phyloP scores from a whole-genome alignment of 257 asterid species.

The Solanum acaule region DNA sequence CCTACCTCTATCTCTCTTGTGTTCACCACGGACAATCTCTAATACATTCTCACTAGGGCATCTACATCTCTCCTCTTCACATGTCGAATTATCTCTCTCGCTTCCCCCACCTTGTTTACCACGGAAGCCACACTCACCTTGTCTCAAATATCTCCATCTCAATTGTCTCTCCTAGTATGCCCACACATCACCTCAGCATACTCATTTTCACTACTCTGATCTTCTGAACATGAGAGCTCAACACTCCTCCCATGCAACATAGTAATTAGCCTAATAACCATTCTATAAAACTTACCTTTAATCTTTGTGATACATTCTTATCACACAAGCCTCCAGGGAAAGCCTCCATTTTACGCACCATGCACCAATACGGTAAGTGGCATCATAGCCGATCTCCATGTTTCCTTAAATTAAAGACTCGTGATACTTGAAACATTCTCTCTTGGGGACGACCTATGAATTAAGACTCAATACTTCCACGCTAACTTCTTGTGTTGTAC shows the following conservation, averaged over 20 bases:
- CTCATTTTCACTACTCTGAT: not conserved
- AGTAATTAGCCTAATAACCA: not conserved
- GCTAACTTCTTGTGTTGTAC: not conserved
- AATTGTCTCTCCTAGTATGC: not conserved
- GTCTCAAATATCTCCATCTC: not conserved
- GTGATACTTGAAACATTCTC: not conserved
- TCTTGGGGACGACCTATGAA: not conserved
- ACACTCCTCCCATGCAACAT: not conserved
- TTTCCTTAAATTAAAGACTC: not conserved
- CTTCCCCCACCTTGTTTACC: not conserved
- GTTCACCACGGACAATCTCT: not conserved
- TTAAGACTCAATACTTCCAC: not conserved
- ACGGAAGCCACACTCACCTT: not conserved
- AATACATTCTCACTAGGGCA: not conserved
- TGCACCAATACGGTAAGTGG: not conserved
- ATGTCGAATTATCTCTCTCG: not conserved
- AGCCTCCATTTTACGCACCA: not conserved
- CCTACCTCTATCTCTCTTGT: not conserved
- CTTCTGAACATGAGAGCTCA: not conserved
- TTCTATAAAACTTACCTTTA: not conserved
- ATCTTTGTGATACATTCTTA: not conserved
- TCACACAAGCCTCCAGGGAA: not conserved
- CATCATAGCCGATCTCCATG: not conserved
- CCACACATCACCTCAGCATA: not conserved
- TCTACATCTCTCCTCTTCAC: not conserved